Evolutionary conservation across 2,329 filamentous ascomycete genomes (phyloP).

Genomic region (Chaetomiaceae sp.): DNA sequence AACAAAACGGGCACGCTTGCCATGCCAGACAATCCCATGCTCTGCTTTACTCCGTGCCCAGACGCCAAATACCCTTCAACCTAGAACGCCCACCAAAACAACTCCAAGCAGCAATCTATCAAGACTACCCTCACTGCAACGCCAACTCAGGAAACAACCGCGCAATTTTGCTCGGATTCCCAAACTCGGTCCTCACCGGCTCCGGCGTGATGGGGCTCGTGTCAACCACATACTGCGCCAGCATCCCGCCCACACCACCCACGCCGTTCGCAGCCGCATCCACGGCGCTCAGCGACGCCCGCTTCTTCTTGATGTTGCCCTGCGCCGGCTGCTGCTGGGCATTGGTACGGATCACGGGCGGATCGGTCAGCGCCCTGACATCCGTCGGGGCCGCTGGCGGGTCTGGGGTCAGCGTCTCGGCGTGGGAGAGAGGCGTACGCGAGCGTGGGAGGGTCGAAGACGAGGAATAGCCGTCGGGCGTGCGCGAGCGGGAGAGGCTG

Average conservation of each 20-base stretch:
- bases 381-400: conserved; percentile 19
- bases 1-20: background rate
- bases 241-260: background rate
- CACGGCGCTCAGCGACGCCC: conserved; percentile 30
- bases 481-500: conserved; percentile 20
- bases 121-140: conserved; percentile 17
- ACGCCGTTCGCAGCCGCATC: conserved; percentile 13
- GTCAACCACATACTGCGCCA: conserved; percentile 18
- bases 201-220: conserved; percentile 27
- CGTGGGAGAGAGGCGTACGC: conserved; percentile 26
- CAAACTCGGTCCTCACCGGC: conserved; percentile 31
- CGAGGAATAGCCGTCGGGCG: conserved; percentile 17
- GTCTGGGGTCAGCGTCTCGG: conserved; percentile 13
- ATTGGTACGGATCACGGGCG: conserved; percentile 12
- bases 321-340: conserved; percentile 29
- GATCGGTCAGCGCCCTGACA: conserved; percentile 19
- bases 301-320: conserved; percentile 39
- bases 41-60: too few relatives aligned
- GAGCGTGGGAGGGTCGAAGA: conserved; percentile 21
- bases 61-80: background rate
- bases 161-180: conserved; percentile 38
- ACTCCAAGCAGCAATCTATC: background rate
- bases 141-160: conserved; percentile 36
- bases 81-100: background rate
- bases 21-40: background rate